Base-by-base conservation (phyloP, 129 eudicot genomes). In the Daucus carota region DNA sequence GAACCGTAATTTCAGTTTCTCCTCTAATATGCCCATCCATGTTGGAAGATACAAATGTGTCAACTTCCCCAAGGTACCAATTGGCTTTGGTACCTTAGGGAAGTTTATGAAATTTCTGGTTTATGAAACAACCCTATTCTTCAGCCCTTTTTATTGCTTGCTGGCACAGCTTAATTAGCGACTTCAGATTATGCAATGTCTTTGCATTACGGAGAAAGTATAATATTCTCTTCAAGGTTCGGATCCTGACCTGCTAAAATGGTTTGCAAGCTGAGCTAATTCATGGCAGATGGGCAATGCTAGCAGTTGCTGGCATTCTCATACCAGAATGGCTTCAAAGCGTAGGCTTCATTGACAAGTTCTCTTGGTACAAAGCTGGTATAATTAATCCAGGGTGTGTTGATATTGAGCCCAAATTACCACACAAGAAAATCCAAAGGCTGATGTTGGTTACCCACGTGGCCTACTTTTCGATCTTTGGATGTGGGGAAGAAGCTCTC, bases 251-350 rank as follows among this genome's bases (percentile, higher is more conserved):
- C 57, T 71, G 54, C 93, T 93, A 13, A 83, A 88, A 75, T 93
- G 98, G 98, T 87, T 87, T 42, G 98, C 93, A 93, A 86, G 98
- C 98, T 26, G 98, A 93, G 80, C 77, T 93, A 62, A 83, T 93
- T 86, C 97, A 93, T 75, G 76, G 90, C 79, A 74, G 98, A 81
- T 93, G 98, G 98, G 98, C 98, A 36, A 93, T 93, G 98, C 89
- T 93, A 10, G 98, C 93, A 31, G 97, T 89, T 17, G 85, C 97
- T 5, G 98, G 98, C 38, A 93, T 93, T 72, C 84, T 93, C 40
- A 87, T 91, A 48, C 97, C 98, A 11, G 98, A 93, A 63, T 87
- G 92, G 96, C 88, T 93, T 3, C 87, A 81, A 84, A 47, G 87
- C 79, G 80, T 84, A 38, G 97, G 98, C 50, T 77, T 90, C 68